A percentile compares a stretch with the other conserved stretches of the same genome.
Conservation (phyloP, 805 yeast genomes). For the Candida hungchunana region DNA sequence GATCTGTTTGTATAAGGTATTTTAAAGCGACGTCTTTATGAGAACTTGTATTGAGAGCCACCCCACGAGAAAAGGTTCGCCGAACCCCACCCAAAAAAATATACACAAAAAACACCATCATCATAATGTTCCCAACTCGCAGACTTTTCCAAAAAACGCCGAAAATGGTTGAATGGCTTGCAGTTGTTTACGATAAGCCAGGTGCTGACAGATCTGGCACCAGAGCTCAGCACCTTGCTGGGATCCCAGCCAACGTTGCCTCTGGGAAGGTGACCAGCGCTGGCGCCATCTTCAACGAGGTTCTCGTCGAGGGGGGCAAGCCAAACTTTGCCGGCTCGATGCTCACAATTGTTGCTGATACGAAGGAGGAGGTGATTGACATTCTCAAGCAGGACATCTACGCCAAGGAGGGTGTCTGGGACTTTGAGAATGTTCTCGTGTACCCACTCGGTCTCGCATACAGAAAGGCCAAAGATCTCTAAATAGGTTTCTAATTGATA, state of each 20-base stretch:
- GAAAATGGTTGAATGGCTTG: constrained; percentile 59
- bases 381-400: constrained; percentile 61
- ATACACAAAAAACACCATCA: too few relatives aligned
- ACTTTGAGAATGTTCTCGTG: constrained; percentile 54
- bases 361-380: constrained; percentile 61
- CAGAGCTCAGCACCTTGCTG: constrained; percentile 51
- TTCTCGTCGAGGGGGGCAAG: constrained; percentile 36
- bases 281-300: constrained; percentile 49
- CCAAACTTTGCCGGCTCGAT: constrained; percentile 65
- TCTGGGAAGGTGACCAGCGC: constrained; percentile 43
- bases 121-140: constrained; percentile 16
- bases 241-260: constrained; percentile 39
- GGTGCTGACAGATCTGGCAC: constrained; percentile 49
- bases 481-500: too few relatives aligned
- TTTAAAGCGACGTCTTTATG: too few relatives aligned
- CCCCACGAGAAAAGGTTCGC: too few relatives aligned
- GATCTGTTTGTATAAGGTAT: too few relatives aligned
- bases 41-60: too few relatives aligned
- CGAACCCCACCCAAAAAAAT: too few relatives aligned
- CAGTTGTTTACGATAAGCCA: constrained; percentile 66
- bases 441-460: constrained; percentile 50
- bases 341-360: constrained; percentile 57
- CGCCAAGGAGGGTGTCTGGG: constrained; percentile 71
- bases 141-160: constrained; percentile 7
- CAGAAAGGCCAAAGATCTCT: constrained; percentile 38